Evolutionary conservation across 2,329 filamentous ascomycete species (phyloP).

Genomic region (Lecanoromycetidae sp.): DNA sequence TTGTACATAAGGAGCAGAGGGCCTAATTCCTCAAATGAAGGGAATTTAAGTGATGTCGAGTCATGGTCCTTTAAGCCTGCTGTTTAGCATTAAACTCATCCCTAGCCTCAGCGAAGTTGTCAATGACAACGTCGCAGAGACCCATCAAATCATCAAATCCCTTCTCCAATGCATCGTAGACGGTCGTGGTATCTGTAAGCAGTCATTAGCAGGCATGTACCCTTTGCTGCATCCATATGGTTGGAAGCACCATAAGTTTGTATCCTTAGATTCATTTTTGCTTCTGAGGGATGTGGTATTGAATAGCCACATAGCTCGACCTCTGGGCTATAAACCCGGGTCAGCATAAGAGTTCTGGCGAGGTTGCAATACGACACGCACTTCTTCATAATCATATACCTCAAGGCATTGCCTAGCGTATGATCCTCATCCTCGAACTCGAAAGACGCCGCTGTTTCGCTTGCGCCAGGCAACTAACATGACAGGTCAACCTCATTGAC

Average conservation of each 20-base stretch:
- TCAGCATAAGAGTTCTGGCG: not conserved
- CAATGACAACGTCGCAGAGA: slow-evolving; percentile 83
- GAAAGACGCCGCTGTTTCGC: slow-evolving; percentile 80
- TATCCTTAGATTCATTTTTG: slow-evolving; percentile 93
- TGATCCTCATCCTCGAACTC: slow-evolving; percentile 91
- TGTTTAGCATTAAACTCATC: slow-evolving; percentile 10
- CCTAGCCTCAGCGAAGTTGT: slow-evolving; percentile 57
- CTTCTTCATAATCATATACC: slow-evolving; percentile 99
- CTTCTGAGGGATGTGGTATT: slow-evolving; percentile 90
- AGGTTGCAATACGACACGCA: slow-evolving; percentile 34
- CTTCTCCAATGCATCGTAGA: slow-evolving; percentile 78
- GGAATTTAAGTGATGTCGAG: not conserved
- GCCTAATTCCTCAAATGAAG: too few relatives aligned
- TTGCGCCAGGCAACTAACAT: slow-evolving; percentile 67
- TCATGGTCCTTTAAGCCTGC: not conserved
- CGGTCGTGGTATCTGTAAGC: slow-evolving; percentile 58
- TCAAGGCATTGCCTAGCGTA: slow-evolving; percentile 83
- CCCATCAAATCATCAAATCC: slow-evolving; percentile 80
- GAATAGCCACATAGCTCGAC: slow-evolving; percentile 98
- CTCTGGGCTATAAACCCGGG: slow-evolving; percentile 53
- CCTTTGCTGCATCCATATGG: not conserved
- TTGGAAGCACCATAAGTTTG: slow-evolving; percentile 74
- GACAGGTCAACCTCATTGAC: not conserved
- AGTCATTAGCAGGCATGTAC: not conserved
- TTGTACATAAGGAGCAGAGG: not conserved